Percentiles rank a stretch among this genome's conserved stretches.
Evolutionary conservation across 108 stramenopile species (phyloP).

Genomic region (Cyclotella choctawhatcheeana): DNA sequence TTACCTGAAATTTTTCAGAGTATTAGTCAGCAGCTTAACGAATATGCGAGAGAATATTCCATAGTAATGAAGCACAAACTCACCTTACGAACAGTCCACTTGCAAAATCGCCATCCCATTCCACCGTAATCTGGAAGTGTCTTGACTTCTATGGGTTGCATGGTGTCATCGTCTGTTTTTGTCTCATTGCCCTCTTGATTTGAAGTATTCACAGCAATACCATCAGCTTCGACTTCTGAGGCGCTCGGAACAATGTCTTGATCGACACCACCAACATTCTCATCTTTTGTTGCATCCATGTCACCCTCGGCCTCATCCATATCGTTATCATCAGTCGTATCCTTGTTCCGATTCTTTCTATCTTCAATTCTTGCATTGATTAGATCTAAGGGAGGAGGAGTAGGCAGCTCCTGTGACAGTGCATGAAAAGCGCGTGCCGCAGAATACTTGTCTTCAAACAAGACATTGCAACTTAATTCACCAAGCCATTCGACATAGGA

Average conservation of each 20-base stretch:
- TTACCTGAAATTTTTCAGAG: constrained; percentile 25
- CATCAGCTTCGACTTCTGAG: constrained; percentile 13
- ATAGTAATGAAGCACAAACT: constrained; percentile 2
- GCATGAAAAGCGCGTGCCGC: constrained; percentile 72
- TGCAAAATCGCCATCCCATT: constrained; percentile 85
- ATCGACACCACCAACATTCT: constrained; percentile 5
- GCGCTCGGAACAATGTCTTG: constrained; percentile 12
- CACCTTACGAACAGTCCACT: constrained; percentile 72
- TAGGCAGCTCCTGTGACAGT: constrained; percentile 68
- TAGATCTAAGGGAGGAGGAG: constrained; percentile 56
- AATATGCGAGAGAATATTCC: not conserved
- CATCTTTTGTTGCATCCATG: constrained; percentile 20
- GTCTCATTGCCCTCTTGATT: not conserved
- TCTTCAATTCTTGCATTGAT: constrained; percentile 6
- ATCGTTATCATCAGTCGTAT: not conserved
- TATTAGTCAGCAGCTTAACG: not conserved
- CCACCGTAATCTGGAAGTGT: constrained; percentile 62
- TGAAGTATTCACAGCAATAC: not conserved
- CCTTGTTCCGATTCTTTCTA: not conserved
- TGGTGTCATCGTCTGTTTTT: not conserved
- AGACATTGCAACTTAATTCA: constrained; percentile 74
- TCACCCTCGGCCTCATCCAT: not conserved
- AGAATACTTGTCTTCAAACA: constrained; percentile 75
- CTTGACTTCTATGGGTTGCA: constrained; percentile 8
- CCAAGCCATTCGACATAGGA: constrained; percentile 89